Percentiles rank a stretch among this genome's conserved stretches.
Conservation (phyloP, 2,329 filamentous ascomycete species). For the Macrophomina tecta region DNA sequence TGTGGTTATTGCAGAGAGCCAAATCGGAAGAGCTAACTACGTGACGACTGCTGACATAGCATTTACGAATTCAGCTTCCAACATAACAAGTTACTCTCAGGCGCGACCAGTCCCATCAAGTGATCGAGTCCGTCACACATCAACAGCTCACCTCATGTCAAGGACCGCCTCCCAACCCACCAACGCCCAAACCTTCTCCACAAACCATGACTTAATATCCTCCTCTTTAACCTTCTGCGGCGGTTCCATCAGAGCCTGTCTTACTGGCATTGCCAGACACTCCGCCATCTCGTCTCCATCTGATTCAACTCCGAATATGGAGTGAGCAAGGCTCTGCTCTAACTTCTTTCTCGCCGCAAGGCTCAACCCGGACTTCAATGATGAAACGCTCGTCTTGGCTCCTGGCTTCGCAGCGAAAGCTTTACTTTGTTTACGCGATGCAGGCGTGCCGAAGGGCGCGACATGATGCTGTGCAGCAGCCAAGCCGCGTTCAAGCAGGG, state of each 20-base stretch:
- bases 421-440: background rate
- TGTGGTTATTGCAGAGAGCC: no score
- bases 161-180: conserved; percentile 60
- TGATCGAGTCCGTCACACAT: background rate
- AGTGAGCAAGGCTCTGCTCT: conserved; percentile 52
- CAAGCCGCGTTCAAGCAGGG: conserved; percentile 49
- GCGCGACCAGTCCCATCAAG: no score
- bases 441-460: conserved; percentile 25
- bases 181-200: conserved; percentile 61
- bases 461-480: conserved; percentile 46
- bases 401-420: background rate
- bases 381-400: conserved; percentile 24
- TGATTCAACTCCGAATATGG: conserved; percentile 48
- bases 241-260: conserved; percentile 35
- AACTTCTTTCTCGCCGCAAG: conserved; percentile 49
- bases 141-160: background rate
- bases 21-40: no score
- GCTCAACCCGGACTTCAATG: conserved; percentile 42
- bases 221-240: conserved; percentile 47
- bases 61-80: no score
- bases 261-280: conserved; percentile 48
- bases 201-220: conserved; percentile 59
- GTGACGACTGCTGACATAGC: no score
- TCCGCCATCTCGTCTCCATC: conserved; percentile 49
- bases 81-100: no score